A percentile compares a stretch with the other conserved stretches of the same genome.
These are phyloP conservation scores for Suillus alpinus DNA, from an alignment of 768 basidiomycete genomes.

Conservation along the genomic window DNA sequence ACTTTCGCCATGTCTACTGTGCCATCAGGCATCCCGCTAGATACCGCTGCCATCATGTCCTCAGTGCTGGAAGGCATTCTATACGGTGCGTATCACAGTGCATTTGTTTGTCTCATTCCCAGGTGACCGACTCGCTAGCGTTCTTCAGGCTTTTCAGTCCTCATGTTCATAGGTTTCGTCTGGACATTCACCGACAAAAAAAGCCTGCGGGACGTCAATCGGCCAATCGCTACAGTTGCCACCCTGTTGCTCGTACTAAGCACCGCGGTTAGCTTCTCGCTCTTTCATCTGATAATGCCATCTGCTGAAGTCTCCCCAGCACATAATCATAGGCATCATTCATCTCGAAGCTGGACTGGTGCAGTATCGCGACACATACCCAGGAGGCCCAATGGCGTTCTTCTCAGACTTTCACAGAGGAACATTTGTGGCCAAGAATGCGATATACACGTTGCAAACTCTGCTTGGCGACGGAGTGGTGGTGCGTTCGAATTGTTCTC, in stretches of 20 bases:
- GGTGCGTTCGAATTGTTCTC: background rate
- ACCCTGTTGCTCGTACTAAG: too few relatives aligned
- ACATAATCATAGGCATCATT: slow-evolving; percentile 12
- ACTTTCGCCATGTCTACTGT: too few relatives aligned
- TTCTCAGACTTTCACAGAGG: slow-evolving; percentile 18
- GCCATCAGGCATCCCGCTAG: too few relatives aligned
- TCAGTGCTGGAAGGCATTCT: background rate
- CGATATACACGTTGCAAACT: slow-evolving; percentile 13
- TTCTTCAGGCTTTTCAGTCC: background rate
- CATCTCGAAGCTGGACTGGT: slow-evolving; percentile 19
- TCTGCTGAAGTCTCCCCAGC: slow-evolving; percentile 2
- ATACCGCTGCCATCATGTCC: background rate
- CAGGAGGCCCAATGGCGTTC: slow-evolving; percentile 21
- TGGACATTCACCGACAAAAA: background rate
- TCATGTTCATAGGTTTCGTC: background rate
- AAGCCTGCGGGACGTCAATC: background rate
- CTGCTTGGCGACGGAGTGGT: slow-evolving; percentile 6
- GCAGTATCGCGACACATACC: slow-evolving; percentile 12
- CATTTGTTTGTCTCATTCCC: background rate
- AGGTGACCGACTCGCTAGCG: background rate
- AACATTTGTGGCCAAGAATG: slow-evolving; percentile 23
- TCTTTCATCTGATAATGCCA: too few relatives aligned
- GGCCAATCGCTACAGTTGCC: background rate
- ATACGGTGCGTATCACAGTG: background rate
- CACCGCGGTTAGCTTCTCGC: too few relatives aligned